Percentiles rank a stretch among this genome's conserved stretches.
phyloP scores from a whole-genome alignment of 2,329 filamentous ascomycete genomes.

The Didymella sp. region DNA sequence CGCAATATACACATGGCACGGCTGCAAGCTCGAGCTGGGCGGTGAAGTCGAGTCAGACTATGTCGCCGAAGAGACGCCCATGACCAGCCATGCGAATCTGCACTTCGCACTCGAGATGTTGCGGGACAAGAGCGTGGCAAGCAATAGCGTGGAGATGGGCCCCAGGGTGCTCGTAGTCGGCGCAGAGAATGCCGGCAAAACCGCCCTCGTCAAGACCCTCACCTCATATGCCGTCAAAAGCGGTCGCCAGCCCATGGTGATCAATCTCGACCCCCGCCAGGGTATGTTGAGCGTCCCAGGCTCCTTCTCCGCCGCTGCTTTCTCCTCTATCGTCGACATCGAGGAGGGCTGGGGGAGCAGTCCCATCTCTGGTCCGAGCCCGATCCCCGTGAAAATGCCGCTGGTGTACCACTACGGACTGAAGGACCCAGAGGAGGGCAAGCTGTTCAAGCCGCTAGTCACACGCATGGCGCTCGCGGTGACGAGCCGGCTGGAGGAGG shows the following conservation, averaged over 20 bases:
- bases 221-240: constrained; percentile 79
- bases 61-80: constrained; percentile 78
- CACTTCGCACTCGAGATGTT: constrained; percentile 84
- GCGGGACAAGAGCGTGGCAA: constrained; percentile 65
- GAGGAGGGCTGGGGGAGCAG: constrained; percentile 89
- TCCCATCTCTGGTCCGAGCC: constrained; percentile 87
- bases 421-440: constrained; percentile 70
- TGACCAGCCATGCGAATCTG: constrained; percentile 80
- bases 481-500: constrained; percentile 77
- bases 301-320: constrained; percentile 83
- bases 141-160: constrained; percentile 57
- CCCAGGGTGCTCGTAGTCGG: constrained; percentile 88
- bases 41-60: constrained; percentile 74
- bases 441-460: constrained; percentile 75
- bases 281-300: constrained; percentile 65
- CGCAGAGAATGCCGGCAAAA: constrained; percentile 80
- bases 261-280: constrained; percentile 85
- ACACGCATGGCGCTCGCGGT: constrained; percentile 80
- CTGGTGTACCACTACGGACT: constrained; percentile 89
- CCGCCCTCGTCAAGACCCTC: constrained; percentile 76
- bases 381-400: constrained; percentile 88
- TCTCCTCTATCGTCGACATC: constrained; percentile 85
- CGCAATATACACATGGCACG: constrained; percentile 90
- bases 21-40: constrained; percentile 82
- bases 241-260: constrained; percentile 76